Evolutionary conservation across 1,284 basidiomycete genomes (phyloP), one percentile per base, ranked within the genome.

Genomic region (Lentinula novae-zelandiae): DNA sequence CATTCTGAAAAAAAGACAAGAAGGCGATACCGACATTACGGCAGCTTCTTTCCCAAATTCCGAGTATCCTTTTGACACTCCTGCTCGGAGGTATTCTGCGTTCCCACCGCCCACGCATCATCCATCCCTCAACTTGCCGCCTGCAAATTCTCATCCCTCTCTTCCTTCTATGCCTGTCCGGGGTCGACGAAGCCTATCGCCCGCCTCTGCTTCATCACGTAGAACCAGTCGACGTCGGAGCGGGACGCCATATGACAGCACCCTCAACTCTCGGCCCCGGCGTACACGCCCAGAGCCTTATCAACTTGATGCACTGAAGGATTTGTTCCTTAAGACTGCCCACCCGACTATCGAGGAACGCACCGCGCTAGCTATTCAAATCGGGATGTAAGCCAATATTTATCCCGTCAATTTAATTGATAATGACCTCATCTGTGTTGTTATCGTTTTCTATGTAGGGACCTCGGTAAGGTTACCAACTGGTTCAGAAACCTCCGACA

Each of bases 401-500:
- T 58, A 48, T 15, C 57, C 61, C 53, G 27, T 63, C 61, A 60
- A 61, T 52, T 54, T 60, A 22, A 61, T 53, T 27, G 3, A 27
- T 33, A 58, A 59, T 48, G 53, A 64, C 58, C 27, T 62, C 62
- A 62, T 40, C 56, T 44, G 56, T 61, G 65, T 55, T 22, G 56
- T 36, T 64, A 56, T 67, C 61, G 54, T 60, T 61, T 61, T 4
- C 27, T 27, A 27, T 27, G 27, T 67, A 90, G 88, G 89, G 88
- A 92, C 72, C 73, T 90, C 61, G 85, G 84, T 67, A 90, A 89
- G 73, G 89, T 92, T 54, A 90, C 89, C n/a, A 92, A 92, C 71
- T 92, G 89, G 90, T 92, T 91, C 78, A 79, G 90, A 46, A 92
- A 92, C 70, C 76, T 90, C 62, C 81, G 88, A 49, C 89, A 90